These are phyloP conservation scores for Sungouiozyma ichnusensis DNA, from an alignment of 805 yeast species.

Conservation along the genomic window DNA sequence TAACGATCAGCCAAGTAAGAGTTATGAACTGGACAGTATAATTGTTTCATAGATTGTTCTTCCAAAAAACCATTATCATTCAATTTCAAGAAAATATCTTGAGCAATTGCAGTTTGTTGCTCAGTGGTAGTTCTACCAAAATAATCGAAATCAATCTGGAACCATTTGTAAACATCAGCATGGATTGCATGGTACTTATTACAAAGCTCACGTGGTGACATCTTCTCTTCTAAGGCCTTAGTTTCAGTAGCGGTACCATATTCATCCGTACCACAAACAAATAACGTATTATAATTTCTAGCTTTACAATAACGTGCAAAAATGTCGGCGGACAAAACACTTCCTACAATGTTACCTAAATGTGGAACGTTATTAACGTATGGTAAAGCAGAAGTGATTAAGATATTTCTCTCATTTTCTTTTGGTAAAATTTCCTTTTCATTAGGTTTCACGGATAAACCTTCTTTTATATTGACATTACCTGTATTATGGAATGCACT, in stretches of 20 bases:
- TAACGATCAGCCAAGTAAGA: conserved; percentile 92
- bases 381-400: conserved; percentile 93
- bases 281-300: conserved; percentile 79
- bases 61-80: conserved; percentile 71
- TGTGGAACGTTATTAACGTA: conserved; percentile 98
- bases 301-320: conserved; percentile 82
- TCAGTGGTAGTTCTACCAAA: conserved; percentile 95
- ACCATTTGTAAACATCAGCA: conserved; percentile 90
- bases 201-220: conserved; percentile 81
- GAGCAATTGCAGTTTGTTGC: conserved; percentile 89
- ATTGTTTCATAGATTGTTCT: conserved; percentile 79
- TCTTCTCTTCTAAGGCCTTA: conserved; percentile 88
- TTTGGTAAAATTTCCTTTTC: conserved; percentile 49
- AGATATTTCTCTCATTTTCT: conserved; percentile 62
- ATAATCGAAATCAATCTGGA: conserved; percentile 85
- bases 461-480: conserved; percentile 20
- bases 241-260: conserved; percentile 99
- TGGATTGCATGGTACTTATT: conserved; percentile 84
- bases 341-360: conserved; percentile 92
- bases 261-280: conserved; percentile 95
- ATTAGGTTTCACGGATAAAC: conserved; percentile 18
- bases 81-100: conserved; percentile 75
- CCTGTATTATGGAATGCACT: conserved; percentile 34
- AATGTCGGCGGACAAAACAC: conserved; percentile 89
- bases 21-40: conserved; percentile 82